Evolutionary conservation across 305 asterid genomes (phyloP), one percentile per base, ranked within the genome.

Genomic region (Solanum chacoense): DNA sequence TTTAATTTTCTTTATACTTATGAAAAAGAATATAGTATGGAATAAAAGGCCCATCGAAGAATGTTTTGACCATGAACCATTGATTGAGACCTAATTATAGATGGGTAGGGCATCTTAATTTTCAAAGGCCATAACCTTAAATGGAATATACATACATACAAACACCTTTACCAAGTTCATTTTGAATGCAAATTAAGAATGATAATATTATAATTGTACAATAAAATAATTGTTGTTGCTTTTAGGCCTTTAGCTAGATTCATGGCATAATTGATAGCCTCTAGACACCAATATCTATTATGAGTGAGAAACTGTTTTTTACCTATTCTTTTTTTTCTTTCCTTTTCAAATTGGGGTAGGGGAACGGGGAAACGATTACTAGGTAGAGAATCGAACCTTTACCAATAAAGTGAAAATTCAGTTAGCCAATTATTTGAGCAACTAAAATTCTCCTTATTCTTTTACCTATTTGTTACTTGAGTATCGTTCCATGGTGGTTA

Each of bases 181-280:
- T 84, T 84, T 12, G 22, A 32, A 40, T n/a, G 87, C 7, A 84
- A 29, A 50, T 50, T 32, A 84, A 84, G 31, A 55, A 29, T 81
- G 40, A 81, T 83, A 55, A 31, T 50, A 84, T 20, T 50, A 31
- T 84, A 45, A 45, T 83, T 83, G 31, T 55, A 28, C 11, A 3
- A 50, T 83, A 84, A 84, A 84, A 18, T 75, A n/a, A 37, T 35
- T 31, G 13, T 84, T 11, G 13, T 11, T 50, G 74, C 22, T 84
- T 84, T 84, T 84, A 31, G 87, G 74, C 31, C 55, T 55, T 50
- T 83, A 31, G 87, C 87, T 84, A 84, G 74, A 84, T 84, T 55
- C 73, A 31, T 84, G 73, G 86, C 86, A 84, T 55, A 84, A 84
- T 55, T 84, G 74, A 84, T 50, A 84, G 73, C 45, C 42, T 84